Conservation (phyloP, 163 green algal species). For the Volvox carteri region DNA sequence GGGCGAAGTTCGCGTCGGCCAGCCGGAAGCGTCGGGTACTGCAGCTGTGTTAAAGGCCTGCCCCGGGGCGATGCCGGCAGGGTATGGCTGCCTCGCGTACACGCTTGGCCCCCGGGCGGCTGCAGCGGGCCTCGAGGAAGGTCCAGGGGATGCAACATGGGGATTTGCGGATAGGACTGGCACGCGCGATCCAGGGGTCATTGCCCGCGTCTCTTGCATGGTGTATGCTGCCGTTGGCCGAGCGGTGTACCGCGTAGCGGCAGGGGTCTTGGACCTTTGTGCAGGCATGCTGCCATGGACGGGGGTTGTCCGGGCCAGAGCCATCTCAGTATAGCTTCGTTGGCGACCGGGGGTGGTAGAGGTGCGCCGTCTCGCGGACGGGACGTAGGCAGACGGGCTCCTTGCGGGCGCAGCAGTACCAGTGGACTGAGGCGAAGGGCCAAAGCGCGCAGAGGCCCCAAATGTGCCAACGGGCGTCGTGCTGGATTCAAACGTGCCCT, state of each 20-base stretch:
- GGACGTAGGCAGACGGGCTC: neutral
- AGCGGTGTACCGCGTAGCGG: neutral
- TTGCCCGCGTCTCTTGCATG: neutral
- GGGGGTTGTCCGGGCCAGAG: neutral
- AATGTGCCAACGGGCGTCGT: neutral
- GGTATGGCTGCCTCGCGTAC: neutral
- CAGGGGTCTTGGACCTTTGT: slow-evolving; percentile 29
- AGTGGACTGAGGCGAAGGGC: neutral
- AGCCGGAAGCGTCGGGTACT: neutral
- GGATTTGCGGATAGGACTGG: neutral
- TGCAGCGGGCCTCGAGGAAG: neutral
- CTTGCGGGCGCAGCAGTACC: neutral
- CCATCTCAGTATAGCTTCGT: slow-evolving; percentile 15
- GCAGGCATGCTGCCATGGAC: too few species aligned
- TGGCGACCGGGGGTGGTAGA: neutral
- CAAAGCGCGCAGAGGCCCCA: neutral
- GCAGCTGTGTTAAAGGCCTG: neutral
- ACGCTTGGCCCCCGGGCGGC: too few species aligned
- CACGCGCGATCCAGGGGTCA: slow-evolving; percentile 5
- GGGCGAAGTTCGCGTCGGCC: neutral
- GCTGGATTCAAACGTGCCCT: neutral
- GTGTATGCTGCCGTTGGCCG: neutral
- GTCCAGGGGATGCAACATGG: neutral
- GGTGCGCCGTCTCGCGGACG: neutral
- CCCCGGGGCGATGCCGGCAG: neutral